Base-by-base conservation (phyloP, 768 basidiomycete genomes). In the Lactarius pseudohatsudake region DNA sequence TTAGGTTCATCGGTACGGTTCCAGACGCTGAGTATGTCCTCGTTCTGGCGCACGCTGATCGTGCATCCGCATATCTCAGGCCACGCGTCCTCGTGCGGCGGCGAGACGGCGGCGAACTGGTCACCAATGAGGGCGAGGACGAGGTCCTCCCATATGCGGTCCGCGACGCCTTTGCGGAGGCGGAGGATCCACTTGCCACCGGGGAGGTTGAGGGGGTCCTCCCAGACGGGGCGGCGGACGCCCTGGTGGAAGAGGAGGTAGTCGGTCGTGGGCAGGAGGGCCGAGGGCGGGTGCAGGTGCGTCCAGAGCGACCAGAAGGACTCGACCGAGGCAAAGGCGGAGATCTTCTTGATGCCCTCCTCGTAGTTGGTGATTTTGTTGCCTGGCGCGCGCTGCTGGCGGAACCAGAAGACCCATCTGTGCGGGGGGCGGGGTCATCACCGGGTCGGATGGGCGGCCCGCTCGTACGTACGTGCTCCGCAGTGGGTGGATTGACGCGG, bases 121-220 rank as follows among this genome's bases (percentile, higher is more conserved):
- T 96, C 96, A 3, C 95, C 96, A 64, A 95, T 85, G 64, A 96
- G 81, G 13, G 92, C 92, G 70, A 95, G 81, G 38, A 96, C 85
- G 55, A 94, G 83, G 72, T 92, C 89, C 78, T 96, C 94, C 94
- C 94, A 96, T 59, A 96, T 78, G 34, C 92, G 87, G 77, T 96
- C 94, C 4, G 92, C 87, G 41, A 96, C 83, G 54, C 94, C 94
- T 75, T 98, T 97, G 71, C 88, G 86, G 57, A 98, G 83, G 61
- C 96, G 90, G 65, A 98, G 84, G 59, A 96, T 96, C 91, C 95
- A 98, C 77, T 96, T 96, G 4, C 95, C 96, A 32, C 96, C 96
- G 18, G 86, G 75, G 58, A 87, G 76, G 75, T 97, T 97, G 64
- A 94, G 80, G 16, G 94, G 90, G 76, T 97, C 95, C 75, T 98